A percentile compares a stretch with the other conserved stretches of the same genome.
phyloP scores from a whole-genome alignment of 1,284 basidiomycete genomes.

The Leccinum pallidistipes region DNA sequence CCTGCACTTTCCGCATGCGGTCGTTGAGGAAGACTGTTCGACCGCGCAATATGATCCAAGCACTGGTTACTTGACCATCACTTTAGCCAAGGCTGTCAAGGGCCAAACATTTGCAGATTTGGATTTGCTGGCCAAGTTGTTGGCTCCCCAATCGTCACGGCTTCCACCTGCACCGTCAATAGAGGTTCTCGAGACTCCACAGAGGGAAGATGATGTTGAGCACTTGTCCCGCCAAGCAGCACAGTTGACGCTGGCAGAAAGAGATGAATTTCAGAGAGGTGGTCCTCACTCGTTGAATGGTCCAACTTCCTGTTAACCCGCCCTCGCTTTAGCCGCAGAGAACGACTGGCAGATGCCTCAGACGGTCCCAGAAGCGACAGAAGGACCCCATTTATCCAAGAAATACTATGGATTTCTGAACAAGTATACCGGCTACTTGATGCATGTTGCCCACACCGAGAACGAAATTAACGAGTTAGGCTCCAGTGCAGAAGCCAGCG shows the following conservation, averaged over 20 bases:
- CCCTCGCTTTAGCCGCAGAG: slow-evolving; percentile 52
- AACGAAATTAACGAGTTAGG: slow-evolving; percentile 82
- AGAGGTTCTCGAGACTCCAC: slow-evolving; percentile 52
- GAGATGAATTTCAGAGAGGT: slow-evolving; percentile 62
- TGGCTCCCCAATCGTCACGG: slow-evolving; percentile 59
- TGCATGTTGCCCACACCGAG: slow-evolving; percentile 64
- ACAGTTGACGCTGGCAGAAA: slow-evolving; percentile 50
- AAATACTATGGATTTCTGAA: slow-evolving; percentile 73
- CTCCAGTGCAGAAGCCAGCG: slow-evolving; percentile 54
- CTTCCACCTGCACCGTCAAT: slow-evolving; percentile 48
- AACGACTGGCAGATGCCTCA: slow-evolving; percentile 80
- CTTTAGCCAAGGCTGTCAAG: slow-evolving; percentile 61
- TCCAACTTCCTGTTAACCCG: slow-evolving; percentile 7
- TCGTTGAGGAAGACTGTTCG: slow-evolving; percentile 69
- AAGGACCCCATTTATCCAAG: slow-evolving; percentile 41
- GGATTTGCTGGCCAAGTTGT: slow-evolving; percentile 70
- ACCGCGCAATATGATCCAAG: slow-evolving; percentile 71
- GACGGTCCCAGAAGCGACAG: slow-evolving; percentile 44
- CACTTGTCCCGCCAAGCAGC: slow-evolving; percentile 43
- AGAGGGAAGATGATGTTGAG: slow-evolving; percentile 35
- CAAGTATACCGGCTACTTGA: slow-evolving; percentile 70
- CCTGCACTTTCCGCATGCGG: slow-evolving; percentile 62
- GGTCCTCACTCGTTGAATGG: slow-evolving; percentile 6
- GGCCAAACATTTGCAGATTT: slow-evolving; percentile 72
- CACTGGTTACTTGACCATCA: slow-evolving; percentile 68